A percentile compares a stretch with the other conserved stretches of the same genome.
Conservation (phyloP, 495 filamentous ascomycete species). For the Penicillium coprophilum region DNA sequence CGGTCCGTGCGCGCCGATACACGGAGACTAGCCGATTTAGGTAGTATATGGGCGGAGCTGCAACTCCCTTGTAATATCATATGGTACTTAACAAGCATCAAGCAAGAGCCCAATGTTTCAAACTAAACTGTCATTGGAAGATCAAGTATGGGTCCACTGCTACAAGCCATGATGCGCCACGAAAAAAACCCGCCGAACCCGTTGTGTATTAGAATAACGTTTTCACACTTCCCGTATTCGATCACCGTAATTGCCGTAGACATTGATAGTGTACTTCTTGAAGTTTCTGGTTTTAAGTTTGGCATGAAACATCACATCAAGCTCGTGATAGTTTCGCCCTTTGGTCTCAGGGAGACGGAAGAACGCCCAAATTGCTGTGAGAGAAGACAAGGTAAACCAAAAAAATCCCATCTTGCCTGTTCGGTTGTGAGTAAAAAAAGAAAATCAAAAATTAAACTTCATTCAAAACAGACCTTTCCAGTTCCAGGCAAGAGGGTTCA, state of each 20-base stretch:
- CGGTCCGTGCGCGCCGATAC: too few species aligned
- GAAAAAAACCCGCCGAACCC: too few species aligned
- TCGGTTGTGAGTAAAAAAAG: background rate
- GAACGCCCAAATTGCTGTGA: slow-evolving; percentile 35
- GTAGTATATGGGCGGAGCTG: background rate
- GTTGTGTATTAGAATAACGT: background rate
- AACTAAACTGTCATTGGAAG: too few species aligned
- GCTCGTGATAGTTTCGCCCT: slow-evolving; percentile 50
- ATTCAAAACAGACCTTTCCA: slow-evolving; percentile 18
- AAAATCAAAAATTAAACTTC: background rate
- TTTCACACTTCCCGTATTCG: background rate
- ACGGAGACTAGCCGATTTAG: background rate
- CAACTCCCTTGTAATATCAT: too few species aligned
- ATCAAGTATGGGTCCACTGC: too few species aligned
- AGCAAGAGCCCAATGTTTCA: too few species aligned
- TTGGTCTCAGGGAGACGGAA: slow-evolving; percentile 48
- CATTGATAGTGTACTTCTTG: slow-evolving; percentile 24
- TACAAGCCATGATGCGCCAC: too few species aligned
- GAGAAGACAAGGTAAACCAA: slow-evolving; percentile 28
- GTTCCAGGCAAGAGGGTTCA: slow-evolving; percentile 42
- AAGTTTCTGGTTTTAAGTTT: slow-evolving; percentile 50
- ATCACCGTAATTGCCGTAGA: background rate
- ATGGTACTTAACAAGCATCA: too few species aligned
- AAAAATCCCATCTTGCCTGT: slow-evolving; percentile 41
- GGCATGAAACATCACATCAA: slow-evolving; percentile 59